Percentiles rank a stretch among this genome's conserved stretches.
These are phyloP conservation scores for Glycine tomentella DNA, from an alignment of 306 rosid genomes.

Conservation along the genomic window DNA sequence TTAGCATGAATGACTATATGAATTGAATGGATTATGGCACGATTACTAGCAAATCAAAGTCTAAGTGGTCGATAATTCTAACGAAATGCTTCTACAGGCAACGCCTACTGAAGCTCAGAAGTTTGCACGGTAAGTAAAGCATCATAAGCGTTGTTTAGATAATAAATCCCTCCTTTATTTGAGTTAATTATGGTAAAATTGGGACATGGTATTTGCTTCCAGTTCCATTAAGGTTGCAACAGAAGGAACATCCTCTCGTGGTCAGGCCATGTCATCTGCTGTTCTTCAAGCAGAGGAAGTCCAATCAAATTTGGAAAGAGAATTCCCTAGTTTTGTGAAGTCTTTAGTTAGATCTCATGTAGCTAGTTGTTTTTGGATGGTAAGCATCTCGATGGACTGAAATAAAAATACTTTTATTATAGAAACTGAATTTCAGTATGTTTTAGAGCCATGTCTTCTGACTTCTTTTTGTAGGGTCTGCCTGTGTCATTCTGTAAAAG, in stretches of 20 bases:
- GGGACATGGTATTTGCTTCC: slow-evolving; percentile 36
- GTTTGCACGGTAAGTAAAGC: slow-evolving; percentile 60
- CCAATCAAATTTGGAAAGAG: slow-evolving; percentile 56
- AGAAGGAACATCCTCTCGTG: slow-evolving; percentile 64
- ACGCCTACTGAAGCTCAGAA: slow-evolving; percentile 55
- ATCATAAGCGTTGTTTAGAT: slow-evolving; percentile 26
- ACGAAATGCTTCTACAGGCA: slow-evolving; percentile 57
- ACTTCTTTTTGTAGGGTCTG: slow-evolving; percentile 60
- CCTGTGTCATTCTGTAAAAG: slow-evolving; percentile 79
- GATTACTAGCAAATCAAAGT: slow-evolving; percentile 24
- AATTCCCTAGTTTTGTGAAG: slow-evolving; percentile 85
- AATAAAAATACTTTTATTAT: background rate
- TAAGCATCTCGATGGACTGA: slow-evolving; percentile 41
- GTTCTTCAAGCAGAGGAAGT: slow-evolving; percentile 72
- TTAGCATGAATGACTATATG: background rate
- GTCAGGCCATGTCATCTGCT: slow-evolving; percentile 80
- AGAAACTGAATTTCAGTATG: slow-evolving; percentile 5
- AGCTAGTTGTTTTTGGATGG: slow-evolving; percentile 94
- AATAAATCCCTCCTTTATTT: background rate
- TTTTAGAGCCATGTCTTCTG: slow-evolving; percentile 23
- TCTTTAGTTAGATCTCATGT: slow-evolving; percentile 91
- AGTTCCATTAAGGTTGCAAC: slow-evolving; percentile 57
- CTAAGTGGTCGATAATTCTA: slow-evolving; percentile 39
- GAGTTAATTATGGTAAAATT: slow-evolving; percentile 36
- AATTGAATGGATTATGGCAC: slow-evolving; percentile 16